Evolutionary conservation across 352 stramenopile genomes (phyloP).

Genomic region (Globisporangium lucens): DNA sequence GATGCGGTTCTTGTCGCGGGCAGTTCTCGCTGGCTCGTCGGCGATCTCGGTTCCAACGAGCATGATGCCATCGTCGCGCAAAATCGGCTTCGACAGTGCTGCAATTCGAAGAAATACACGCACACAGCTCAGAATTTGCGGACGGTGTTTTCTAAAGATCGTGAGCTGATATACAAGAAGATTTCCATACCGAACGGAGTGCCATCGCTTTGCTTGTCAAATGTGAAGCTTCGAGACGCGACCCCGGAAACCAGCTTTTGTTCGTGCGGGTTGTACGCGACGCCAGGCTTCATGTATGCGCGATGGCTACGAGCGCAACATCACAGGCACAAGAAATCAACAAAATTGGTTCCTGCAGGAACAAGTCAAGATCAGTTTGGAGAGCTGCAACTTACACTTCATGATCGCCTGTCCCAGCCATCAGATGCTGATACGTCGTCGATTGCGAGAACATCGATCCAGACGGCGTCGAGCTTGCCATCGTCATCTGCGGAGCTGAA

Average conservation of each 20-base stretch:
- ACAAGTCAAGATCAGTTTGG: not conserved
- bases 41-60: constrained; percentile 62
- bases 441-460: constrained; percentile 13
- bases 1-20: constrained; percentile 43
- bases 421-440: constrained; percentile 21
- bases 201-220: constrained; percentile 29
- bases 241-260: not conserved
- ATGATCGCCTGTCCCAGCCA: constrained; percentile 20
- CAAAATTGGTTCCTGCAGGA: not conserved
- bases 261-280: not conserved
- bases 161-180: not conserved
- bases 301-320: constrained; percentile 2
- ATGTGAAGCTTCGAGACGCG: constrained; percentile 25
- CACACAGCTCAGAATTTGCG: not conserved
- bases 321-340: not conserved
- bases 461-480: constrained; percentile 5
- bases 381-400: constrained; percentile 26
- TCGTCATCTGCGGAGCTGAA: constrained; percentile 16
- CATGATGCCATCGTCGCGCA: constrained; percentile 69
- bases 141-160: not conserved
- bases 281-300: not conserved
- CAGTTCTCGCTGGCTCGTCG: not conserved
- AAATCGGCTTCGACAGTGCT: constrained; percentile 75
- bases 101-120: not conserved
- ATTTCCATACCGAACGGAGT: constrained; percentile 33